These are phyloP conservation scores for Macrolepiota albuminosa DNA, from an alignment of 768 basidiomycete species.

Conservation along the genomic window DNA sequence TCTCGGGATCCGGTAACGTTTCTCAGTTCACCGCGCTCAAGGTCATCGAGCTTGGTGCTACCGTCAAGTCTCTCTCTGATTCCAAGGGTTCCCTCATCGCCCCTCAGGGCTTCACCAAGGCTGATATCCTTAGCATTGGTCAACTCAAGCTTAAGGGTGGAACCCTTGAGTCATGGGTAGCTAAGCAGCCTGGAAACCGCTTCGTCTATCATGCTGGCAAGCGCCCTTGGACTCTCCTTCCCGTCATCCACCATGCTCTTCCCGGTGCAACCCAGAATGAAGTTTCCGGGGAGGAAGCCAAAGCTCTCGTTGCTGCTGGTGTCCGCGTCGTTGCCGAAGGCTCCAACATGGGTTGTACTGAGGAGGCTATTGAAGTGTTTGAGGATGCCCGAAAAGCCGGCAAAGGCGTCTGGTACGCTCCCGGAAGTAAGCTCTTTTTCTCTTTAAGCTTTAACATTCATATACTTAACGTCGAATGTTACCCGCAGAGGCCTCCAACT, in stretches of 20 bases:
- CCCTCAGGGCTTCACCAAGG: slow-evolving; percentile 52
- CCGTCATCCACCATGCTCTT: slow-evolving; percentile 61
- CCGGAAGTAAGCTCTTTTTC: slow-evolving; percentile 49
- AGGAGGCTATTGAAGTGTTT: slow-evolving; percentile 69
- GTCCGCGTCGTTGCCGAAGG: slow-evolving; percentile 71
- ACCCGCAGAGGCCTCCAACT: slow-evolving; percentile 46
- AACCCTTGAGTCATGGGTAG: slow-evolving; percentile 32
- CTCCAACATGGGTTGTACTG: slow-evolving; percentile 74
- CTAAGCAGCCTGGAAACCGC: slow-evolving; percentile 25
- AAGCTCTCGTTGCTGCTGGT: slow-evolving; percentile 65
- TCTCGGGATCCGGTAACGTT: slow-evolving; percentile 71
- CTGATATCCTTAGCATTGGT: slow-evolving; percentile 46
- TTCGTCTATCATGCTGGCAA: slow-evolving; percentile 50
- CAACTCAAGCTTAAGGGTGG: slow-evolving; percentile 54
- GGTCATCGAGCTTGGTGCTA: slow-evolving; percentile 71
- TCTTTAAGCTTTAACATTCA: neutral
- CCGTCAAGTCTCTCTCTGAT: slow-evolving; percentile 69
- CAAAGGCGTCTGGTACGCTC: slow-evolving; percentile 62
- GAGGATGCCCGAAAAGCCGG: slow-evolving; percentile 54
- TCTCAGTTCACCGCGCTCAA: slow-evolving; percentile 74
- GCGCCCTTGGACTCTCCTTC: slow-evolving; percentile 66
- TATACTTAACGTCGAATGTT: slow-evolving; percentile 2
- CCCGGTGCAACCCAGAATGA: slow-evolving; percentile 73
- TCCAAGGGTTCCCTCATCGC: slow-evolving; percentile 66
- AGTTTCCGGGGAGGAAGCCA: slow-evolving; percentile 62